phyloP scores from a whole-genome alignment of 768 basidiomycete genomes.

The Lactarius evosmus region DNA sequence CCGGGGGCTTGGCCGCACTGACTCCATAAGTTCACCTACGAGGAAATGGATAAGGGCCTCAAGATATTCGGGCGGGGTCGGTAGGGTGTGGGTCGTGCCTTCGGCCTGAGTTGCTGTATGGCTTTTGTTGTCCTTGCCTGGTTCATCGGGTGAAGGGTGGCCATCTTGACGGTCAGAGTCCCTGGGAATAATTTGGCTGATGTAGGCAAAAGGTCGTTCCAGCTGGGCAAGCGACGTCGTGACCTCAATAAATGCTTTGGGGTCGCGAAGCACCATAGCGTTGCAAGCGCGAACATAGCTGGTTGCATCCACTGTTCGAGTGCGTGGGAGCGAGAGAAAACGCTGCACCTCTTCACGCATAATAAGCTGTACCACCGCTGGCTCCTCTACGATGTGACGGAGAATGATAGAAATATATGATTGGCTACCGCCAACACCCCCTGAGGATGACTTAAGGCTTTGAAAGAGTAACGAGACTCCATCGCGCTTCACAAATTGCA shows the following conservation, averaged over 20 bases:
- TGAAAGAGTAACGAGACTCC: conserved; percentile 65
- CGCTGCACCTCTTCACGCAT: conserved; percentile 84
- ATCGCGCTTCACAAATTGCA: conserved; percentile 62
- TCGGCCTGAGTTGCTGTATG: conserved; percentile 21
- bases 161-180: conserved; percentile 14
- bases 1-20: conserved; percentile 39
- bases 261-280: conserved; percentile 78
- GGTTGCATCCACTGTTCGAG: conserved; percentile 61
- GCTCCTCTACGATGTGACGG: conserved; percentile 89
- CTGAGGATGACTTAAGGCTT: conserved; percentile 55
- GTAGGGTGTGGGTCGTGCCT: conserved; percentile 28
- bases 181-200: conserved; percentile 34
- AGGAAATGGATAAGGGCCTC: conserved; percentile 69
- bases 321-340: conserved; percentile 72
- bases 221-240: conserved; percentile 71
- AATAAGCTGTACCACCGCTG: conserved; percentile 54
- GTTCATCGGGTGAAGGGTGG: conserved; percentile 10
- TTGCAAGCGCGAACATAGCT: conserved; percentile 75
- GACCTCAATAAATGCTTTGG: conserved; percentile 68
- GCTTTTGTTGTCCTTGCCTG: conserved; percentile 29
- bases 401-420: conserved; percentile 84
- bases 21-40: conserved; percentile 63
- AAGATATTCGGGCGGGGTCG: conserved; percentile 42
- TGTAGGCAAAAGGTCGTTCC: conserved; percentile 50
- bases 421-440: conserved; percentile 60